Percentiles rank a stretch among this genome's conserved stretches.
Conservation (phyloP, 306 rosid species). For the Cicer pinnatifidum region DNA sequence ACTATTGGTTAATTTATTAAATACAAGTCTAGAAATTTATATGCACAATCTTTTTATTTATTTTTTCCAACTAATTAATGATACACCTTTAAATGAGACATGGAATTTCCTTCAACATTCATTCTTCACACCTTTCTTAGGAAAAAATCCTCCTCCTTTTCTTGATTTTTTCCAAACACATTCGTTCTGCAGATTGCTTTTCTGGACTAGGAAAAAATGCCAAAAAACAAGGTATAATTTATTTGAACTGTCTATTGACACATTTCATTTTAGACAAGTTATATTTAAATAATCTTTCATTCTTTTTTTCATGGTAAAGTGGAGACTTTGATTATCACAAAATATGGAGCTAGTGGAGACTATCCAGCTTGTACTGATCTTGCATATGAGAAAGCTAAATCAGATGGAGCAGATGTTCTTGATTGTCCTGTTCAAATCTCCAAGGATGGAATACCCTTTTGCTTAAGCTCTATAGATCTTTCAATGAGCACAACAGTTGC, state of each 20-base stretch:
- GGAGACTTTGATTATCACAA: slow-evolving; percentile 72
- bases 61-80: slow-evolving; percentile 24
- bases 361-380: slow-evolving; percentile 74
- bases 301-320: slow-evolving; percentile 49
- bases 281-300: slow-evolving; percentile 36
- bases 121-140: no score
- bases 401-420: slow-evolving; percentile 73
- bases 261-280: slow-evolving; percentile 9
- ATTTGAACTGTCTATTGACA: background rate
- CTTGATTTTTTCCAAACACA: no score
- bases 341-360: slow-evolving; percentile 89
- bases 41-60: background rate
- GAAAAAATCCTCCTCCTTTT: no score
- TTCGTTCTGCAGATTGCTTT: slow-evolving; percentile 68
- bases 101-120: no score
- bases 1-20: background rate
- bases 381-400: slow-evolving; percentile 63
- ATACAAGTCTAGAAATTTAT: background rate
- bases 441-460: slow-evolving; percentile 81
- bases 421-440: slow-evolving; percentile 92
- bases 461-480: slow-evolving; percentile 80
- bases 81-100: background rate
- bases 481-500: slow-evolving; percentile 63
- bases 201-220: slow-evolving; percentile 55
- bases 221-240: slow-evolving; percentile 55